Percentiles rank a stretch among this genome's conserved stretches.
phyloP scores from a whole-genome alignment of 768 basidiomycete species.

The Pisolithus microcarpus region DNA sequence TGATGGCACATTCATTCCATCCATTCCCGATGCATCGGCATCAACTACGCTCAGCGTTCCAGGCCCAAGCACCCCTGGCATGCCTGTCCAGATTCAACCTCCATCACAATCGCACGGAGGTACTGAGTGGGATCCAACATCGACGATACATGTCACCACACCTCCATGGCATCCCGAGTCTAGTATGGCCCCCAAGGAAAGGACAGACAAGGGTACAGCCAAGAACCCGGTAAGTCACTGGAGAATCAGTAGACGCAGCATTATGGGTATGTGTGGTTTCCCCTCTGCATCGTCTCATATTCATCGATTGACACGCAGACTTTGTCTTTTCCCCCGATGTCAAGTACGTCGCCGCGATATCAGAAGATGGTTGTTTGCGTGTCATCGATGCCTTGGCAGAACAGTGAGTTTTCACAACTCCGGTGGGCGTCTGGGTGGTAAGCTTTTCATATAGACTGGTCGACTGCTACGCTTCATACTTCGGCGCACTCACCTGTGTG shows the following conservation, averaged over 20 bases:
- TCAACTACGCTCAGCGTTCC: constrained; percentile 19
- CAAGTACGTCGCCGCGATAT: constrained; percentile 80
- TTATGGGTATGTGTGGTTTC: constrained; percentile 51
- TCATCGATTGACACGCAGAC: constrained; percentile 36
- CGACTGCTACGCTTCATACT: constrained; percentile 92
- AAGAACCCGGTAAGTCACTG: constrained; percentile 92
- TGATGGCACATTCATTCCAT: constrained; percentile 67
- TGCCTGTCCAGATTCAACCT: constrained; percentile 22
- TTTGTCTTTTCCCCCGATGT: constrained; percentile 94
- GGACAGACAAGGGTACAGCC: constrained; percentile 56
- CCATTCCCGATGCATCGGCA: constrained; percentile 37
- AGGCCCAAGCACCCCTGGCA: constrained; percentile 9
- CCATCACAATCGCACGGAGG: constrained; percentile 21
- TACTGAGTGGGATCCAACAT: constrained; percentile 68
- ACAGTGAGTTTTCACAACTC: constrained; percentile 44
- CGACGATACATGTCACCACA: constrained; percentile 71
- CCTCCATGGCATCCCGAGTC: constrained; percentile 79
- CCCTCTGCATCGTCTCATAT: constrained; percentile 1
- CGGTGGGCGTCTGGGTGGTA: background rate
- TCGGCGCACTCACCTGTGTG: constrained; percentile 83
- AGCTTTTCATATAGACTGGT: constrained; percentile 51
- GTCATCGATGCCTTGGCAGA: constrained; percentile 86
- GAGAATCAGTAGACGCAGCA: constrained; percentile 63
- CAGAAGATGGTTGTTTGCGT: constrained; percentile 87
- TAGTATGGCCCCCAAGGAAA: constrained; percentile 23